Base-by-base conservation (phyloP, 176 grass and related monocot species). In the Zoysia japonica region DNA sequence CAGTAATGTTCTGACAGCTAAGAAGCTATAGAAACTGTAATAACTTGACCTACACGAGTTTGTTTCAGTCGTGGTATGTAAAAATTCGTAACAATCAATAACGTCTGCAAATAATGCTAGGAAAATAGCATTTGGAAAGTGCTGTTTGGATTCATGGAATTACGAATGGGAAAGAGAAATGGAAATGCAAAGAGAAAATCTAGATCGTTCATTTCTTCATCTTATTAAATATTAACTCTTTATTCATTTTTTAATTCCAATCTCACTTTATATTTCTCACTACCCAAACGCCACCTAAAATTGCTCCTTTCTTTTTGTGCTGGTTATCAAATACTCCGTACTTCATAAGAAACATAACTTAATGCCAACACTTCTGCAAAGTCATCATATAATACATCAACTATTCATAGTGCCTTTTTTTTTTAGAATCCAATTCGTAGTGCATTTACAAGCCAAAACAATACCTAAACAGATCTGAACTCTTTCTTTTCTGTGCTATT, bases 1-100 rank as follows among this genome's bases (percentile, higher is more conserved):
- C 13, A 87, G 74, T 54, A 88, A 86, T 57, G 84, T 65, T 56
- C 61, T 55, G 36, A 37, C 67, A 59, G 55, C 28, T 12, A 89
- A 72, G 67, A 85, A 81, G 50, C 59, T 85, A 65, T 72, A 77
- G 49, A 77, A 54, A 81, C 40, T 71, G 37, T 85, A 9, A 41
- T 68, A 13, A 50, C 47, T 11, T 9, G 16, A 11, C 19, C 2
- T 47, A 61, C 59, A 57, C 55, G 41, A 38, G 9, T 65, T 80
- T 75, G 48, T 70, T 80, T 54, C 45, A 12, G 9, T 17, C 77
- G 67, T 77, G 64, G 56, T 65, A 67, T 51, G 67, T 85, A 67
- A 89, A 81, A 79, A 16, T 38, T 72, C 2, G 71, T 66, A 55
- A 77, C n/a, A 67, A 59, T n/a, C 40, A 71, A 11, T 80, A 66